phyloP scores from a whole-genome alignment of 495 filamentous ascomycete genomes.

The Neurospora sp. region DNA sequence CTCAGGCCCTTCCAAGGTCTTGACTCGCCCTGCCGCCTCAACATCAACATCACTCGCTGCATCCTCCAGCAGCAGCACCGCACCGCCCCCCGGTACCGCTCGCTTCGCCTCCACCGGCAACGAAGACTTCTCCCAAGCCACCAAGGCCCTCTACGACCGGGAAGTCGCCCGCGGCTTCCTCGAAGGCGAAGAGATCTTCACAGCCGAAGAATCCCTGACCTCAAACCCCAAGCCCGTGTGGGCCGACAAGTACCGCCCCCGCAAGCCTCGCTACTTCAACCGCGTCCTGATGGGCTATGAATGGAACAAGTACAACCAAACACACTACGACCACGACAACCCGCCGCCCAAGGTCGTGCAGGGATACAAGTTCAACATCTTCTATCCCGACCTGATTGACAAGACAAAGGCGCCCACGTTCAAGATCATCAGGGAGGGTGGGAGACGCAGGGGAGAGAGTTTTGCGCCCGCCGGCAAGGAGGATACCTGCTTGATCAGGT shows the following conservation, averaged over 20 bases:
- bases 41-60: slow-evolving; percentile 17
- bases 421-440: slow-evolving; percentile 85
- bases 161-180: slow-evolving; percentile 86
- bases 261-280: slow-evolving; percentile 96
- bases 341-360: slow-evolving; percentile 97
- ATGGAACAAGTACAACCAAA: slow-evolving; percentile 99
- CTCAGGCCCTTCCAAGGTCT: slow-evolving; percentile 12
- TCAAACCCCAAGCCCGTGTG: slow-evolving; percentile 58
- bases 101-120: slow-evolving; percentile 67
- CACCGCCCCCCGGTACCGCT: slow-evolving; percentile 46
- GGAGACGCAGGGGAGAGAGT: slow-evolving; percentile 79
- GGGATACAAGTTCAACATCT: slow-evolving; percentile 99
- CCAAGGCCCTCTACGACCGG: slow-evolving; percentile 82
- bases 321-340: slow-evolving; percentile 98
- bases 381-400: slow-evolving; percentile 98
- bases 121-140: slow-evolving; percentile 86
- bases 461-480: slow-evolving; percentile 95
- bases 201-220: slow-evolving; percentile 76
- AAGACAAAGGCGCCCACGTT: slow-evolving; percentile 91
- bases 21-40: slow-evolving; percentile 16
- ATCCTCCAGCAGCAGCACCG: slow-evolving; percentile 23
- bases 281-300: slow-evolving; percentile 98
- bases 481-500: slow-evolving; percentile 93
- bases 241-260: slow-evolving; percentile 82
- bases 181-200: slow-evolving; percentile 95